These are phyloP conservation scores for Didymella keratinophila DNA, from an alignment of 2,329 filamentous ascomycete species.

Conservation along the genomic window DNA sequence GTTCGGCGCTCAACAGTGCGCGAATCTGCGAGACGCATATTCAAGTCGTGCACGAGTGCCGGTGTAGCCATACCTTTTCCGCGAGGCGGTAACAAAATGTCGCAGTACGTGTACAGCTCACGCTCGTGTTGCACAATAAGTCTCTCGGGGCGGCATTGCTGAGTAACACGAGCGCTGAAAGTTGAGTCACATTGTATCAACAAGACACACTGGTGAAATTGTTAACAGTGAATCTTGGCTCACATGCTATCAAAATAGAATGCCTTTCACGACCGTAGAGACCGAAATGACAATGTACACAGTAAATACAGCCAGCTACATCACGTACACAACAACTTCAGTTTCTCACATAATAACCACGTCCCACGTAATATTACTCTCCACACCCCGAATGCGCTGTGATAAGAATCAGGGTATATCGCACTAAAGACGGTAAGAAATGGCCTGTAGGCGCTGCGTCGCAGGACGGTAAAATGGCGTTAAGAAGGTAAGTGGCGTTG, in stretches of 20 bases:
- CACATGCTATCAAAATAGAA: conserved; percentile 3
- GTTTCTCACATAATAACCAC: neutral
- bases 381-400: neutral
- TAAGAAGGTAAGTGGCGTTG: conserved; percentile 7
- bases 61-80: neutral
- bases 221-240: neutral
- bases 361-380: neutral
- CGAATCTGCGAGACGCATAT: neutral
- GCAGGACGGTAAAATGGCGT: conserved; percentile 4
- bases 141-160: neutral
- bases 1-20: neutral
- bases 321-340: conserved; percentile 6
- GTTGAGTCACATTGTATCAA: neutral
- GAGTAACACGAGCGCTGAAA: neutral
- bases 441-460: conserved; percentile 9
- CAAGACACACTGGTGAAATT: neutral
- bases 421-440: conserved; percentile 19
- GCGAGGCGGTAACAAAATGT: neutral
- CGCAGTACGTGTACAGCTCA: neutral
- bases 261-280: neutral
- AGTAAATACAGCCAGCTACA: conserved; percentile 2
- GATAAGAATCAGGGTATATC: conserved; percentile 19
- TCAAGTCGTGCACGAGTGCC: neutral
- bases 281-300: conserved; percentile 1
- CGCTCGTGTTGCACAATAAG: neutral